These are phyloP conservation scores for Cercophora samala DNA, from an alignment of 495 filamentous ascomycete species.

Conservation along the genomic window DNA sequence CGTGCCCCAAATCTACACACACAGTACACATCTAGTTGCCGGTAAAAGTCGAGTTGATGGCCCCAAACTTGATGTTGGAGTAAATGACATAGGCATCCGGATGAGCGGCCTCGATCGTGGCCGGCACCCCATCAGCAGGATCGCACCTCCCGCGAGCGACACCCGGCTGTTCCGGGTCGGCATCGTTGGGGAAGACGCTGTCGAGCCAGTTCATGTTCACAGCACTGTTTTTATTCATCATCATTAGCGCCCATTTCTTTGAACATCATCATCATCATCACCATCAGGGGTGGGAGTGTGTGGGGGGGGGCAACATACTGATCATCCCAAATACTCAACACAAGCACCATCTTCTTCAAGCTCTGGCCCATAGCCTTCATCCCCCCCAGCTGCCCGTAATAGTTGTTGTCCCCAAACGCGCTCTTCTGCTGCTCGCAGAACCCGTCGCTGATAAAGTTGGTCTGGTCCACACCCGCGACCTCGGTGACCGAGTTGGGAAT, in stretches of 20 bases:
- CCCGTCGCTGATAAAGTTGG: constrained; percentile 54
- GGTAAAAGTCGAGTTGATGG: constrained; percentile 33
- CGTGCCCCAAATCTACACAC: too few relatives aligned
- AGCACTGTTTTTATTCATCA: constrained; percentile 7
- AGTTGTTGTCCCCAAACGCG: constrained; percentile 55
- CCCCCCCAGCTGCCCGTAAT: constrained; percentile 56
- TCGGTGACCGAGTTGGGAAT: constrained; percentile 44
- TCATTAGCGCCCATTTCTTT: constrained; percentile 1
- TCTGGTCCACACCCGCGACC: constrained; percentile 47
- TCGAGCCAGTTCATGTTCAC: constrained; percentile 73
- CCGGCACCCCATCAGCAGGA: constrained; percentile 50
- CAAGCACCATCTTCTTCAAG: constrained; percentile 63
- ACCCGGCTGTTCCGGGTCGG: constrained; percentile 49
- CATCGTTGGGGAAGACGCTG: constrained; percentile 56
- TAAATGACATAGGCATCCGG: constrained; percentile 56
- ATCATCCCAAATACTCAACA: constrained; percentile 70
- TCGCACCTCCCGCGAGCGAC: constrained; percentile 61
- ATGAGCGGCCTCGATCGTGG: constrained; percentile 48
- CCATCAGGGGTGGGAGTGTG: not conserved
- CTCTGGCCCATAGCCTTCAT: constrained; percentile 54
- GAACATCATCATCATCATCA: not conserved
- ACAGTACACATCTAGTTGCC: constrained; percentile 15
- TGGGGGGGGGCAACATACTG: constrained; percentile 27
- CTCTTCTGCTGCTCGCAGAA: constrained; percentile 61
- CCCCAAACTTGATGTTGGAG: constrained; percentile 62